Conservation (phyloP, 2,329 filamentous ascomycete genomes). For the Ceratocystis harringtonii region DNA sequence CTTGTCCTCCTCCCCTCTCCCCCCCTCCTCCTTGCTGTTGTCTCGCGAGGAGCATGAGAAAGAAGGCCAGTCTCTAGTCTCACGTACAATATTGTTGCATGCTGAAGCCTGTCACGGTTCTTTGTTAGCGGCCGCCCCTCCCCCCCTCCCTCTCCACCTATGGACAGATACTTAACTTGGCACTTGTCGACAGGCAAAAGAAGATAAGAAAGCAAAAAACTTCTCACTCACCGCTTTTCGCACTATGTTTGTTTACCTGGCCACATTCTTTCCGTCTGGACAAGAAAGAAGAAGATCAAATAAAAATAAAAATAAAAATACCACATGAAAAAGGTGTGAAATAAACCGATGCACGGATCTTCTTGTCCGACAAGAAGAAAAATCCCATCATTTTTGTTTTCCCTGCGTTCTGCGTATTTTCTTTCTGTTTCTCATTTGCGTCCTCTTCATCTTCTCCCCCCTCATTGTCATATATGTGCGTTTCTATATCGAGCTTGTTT, state of each 20-base stretch:
- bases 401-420: too few relatives aligned
- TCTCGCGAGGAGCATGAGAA: background rate
- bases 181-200: too few relatives aligned
- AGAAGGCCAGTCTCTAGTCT: background rate
- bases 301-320: too few relatives aligned
- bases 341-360: background rate
- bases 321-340: background rate
- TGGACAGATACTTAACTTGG: background rate
- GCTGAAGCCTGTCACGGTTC: background rate
- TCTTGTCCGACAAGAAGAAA: background rate
- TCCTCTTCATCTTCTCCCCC: background rate
- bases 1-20: background rate
- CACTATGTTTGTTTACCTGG: background rate
- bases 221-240: slow-evolving; percentile 5
- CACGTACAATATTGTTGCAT: too few relatives aligned
- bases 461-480: background rate
- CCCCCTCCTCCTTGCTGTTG: background rate
- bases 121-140: background rate
- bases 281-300: background rate
- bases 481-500: background rate
- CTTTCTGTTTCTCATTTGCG: background rate
- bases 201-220: background rate
- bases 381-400: background rate
- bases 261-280: background rate
- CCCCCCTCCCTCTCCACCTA: background rate